These are phyloP conservation scores for Knoxia roxburghii DNA, from an alignment of 257 asterid species.

Conservation along the genomic window DNA sequence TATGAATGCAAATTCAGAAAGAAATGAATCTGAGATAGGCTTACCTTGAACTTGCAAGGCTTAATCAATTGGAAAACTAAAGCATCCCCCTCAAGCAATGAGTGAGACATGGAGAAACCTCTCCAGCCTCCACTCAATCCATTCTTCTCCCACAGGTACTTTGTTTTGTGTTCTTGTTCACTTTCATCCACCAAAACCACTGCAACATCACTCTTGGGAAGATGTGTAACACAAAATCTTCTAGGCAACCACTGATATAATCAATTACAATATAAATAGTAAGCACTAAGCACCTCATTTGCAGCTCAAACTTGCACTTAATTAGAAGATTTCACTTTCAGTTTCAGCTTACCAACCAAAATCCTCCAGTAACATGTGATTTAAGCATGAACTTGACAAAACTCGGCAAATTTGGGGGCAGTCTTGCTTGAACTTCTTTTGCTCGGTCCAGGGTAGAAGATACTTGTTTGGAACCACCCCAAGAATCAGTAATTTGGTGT, in stretches of 20 bases:
- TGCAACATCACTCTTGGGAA: slow-evolving; percentile 45
- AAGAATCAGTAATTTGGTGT: slow-evolving; percentile 10
- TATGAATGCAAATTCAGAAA: neutral
- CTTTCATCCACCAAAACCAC: slow-evolving; percentile 50
- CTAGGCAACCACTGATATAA: slow-evolving; percentile 47
- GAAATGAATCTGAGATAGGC: slow-evolving; percentile 10
- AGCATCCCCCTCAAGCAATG: slow-evolving; percentile 58
- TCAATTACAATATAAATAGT: slow-evolving; percentile 1
- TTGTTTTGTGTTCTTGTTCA: slow-evolving; percentile 32
- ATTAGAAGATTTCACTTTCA: too few species aligned
- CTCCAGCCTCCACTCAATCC: slow-evolving; percentile 74
- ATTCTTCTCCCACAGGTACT: slow-evolving; percentile 37
- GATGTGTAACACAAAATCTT: slow-evolving; percentile 39
- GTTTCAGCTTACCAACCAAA: slow-evolving; percentile 59
- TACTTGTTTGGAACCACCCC: slow-evolving; percentile 17
- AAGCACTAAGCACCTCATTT: neutral
- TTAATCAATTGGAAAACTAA: slow-evolving; percentile 51
- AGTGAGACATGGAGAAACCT: slow-evolving; percentile 57
- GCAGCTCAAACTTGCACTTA: slow-evolving; percentile 1
- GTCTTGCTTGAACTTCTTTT: slow-evolving; percentile 32
- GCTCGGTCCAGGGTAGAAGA: slow-evolving; percentile 35
- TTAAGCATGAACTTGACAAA: slow-evolving; percentile 45
- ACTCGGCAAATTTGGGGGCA: slow-evolving; percentile 36
- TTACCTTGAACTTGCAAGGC: slow-evolving; percentile 59
- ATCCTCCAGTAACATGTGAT: slow-evolving; percentile 54